phyloP scores from a whole-genome alignment of 2,329 filamentous ascomycete genomes.

The Aspergillus transmontanensis region DNA sequence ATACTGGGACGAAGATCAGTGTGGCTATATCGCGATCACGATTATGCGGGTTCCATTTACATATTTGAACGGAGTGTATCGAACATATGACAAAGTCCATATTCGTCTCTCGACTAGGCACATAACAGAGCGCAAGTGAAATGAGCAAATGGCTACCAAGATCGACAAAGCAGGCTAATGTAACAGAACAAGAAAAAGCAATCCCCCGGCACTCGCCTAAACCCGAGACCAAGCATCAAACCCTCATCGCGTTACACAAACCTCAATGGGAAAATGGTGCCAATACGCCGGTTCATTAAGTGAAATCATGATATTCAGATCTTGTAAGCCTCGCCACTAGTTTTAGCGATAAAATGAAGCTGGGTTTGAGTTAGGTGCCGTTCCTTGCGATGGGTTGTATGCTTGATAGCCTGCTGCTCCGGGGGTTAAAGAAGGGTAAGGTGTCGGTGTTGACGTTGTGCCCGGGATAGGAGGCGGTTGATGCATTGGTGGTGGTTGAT shows the following conservation, averaged over 20 bases:
- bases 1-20: background rate
- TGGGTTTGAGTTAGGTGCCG: slow-evolving; percentile 37
- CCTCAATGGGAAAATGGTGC: background rate
- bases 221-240: background rate
- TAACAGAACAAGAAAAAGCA: slow-evolving; percentile 1
- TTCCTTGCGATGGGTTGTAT: slow-evolving; percentile 39
- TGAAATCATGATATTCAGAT: background rate
- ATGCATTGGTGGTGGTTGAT: slow-evolving; percentile 36
- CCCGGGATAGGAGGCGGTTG: slow-evolving; percentile 40
- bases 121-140: background rate
- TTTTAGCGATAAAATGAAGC: slow-evolving; percentile 42
- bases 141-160: background rate
- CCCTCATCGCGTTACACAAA: slow-evolving; percentile 5
- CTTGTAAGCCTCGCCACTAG: background rate
- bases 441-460: slow-evolving; percentile 30
- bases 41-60: background rate
- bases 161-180: slow-evolving; percentile 8
- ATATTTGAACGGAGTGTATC: background rate
- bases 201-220: background rate
- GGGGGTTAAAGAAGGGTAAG: slow-evolving; percentile 38
- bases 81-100: background rate
- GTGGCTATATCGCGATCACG: background rate
- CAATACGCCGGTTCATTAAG: background rate
- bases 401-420: slow-evolving; percentile 36
- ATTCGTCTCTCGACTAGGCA: background rate